Conservation (phyloP, 768 basidiomycete genomes). For the Cubamyces sp. region DNA sequence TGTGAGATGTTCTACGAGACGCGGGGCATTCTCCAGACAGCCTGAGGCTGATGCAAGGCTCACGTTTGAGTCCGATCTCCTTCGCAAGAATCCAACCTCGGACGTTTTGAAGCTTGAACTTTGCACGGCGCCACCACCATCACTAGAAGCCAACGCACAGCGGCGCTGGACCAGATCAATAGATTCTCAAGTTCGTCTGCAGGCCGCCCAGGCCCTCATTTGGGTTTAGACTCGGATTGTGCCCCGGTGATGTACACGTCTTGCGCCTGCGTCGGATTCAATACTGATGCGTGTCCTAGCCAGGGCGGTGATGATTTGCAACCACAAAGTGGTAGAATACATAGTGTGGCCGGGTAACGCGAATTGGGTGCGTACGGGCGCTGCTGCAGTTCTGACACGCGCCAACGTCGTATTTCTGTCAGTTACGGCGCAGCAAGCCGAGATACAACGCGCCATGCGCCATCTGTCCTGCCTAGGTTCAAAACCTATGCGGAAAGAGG, state of each 20-base stretch:
- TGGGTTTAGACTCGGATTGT: conserved; percentile 15
- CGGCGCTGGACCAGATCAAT: neutral
- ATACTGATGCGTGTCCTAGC: neutral
- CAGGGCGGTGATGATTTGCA: neutral
- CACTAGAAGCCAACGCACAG: neutral
- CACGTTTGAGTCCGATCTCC: conserved; percentile 10
- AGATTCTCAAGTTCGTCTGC: no score
- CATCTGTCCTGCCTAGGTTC: no score
- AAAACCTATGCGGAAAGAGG: no score
- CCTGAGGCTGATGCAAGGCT: no score
- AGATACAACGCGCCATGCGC: no score
- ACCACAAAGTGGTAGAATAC: no score
- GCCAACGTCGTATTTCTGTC: no score
- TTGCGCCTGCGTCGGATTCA: neutral
- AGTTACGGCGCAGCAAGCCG: no score
- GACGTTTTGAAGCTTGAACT: neutral
- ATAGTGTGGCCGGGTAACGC: no score
- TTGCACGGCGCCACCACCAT: conserved; percentile 8
- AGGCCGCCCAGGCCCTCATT: neutral
- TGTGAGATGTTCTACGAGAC: no score
- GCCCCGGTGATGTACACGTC: neutral
- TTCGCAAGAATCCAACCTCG: conserved; percentile 14
- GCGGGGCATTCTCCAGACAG: no score
- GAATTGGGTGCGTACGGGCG: neutral
- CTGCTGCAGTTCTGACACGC: no score